Evolutionary conservation across 495 filamentous ascomycete genomes (phyloP), one percentile per base, ranked within the genome.

Genomic region (Penicillium odoratum): DNA sequence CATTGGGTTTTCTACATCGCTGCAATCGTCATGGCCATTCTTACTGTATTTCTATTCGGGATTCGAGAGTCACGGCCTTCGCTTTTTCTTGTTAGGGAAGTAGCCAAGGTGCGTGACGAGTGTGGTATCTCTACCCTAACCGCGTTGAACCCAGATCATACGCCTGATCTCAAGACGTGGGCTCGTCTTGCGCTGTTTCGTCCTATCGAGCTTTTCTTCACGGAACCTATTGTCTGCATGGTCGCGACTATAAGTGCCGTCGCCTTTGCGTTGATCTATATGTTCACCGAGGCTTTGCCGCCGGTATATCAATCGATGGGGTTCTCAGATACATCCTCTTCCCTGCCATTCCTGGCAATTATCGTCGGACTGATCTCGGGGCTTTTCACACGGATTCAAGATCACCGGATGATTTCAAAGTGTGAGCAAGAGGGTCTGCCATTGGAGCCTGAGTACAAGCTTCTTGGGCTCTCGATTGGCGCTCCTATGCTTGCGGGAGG

Each of bases 221-320:
- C 74, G 0, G 76, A 81, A 51, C 77, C 77, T 0, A 75, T 81
- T 36, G 78, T 65, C 4, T 74, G 69, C 49, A 43, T 72, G n/a
- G 68, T 74, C 8, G 58, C 74, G 0, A 45, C 61, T 21, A 68
- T 73, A 62, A 66, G 56, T 26, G 72, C 74, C 18, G 58, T 71
- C 9, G 71, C 71, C 10, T 73, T 68, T 42, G 73, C 59, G 0
- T 52, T 78, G 31, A 68, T 79, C 13, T 81, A 79, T 42, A 69
- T 79, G 26, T 78, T 80, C 59, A 77, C 78, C 1, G 78, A 81
- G 60, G 70, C 73, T 2, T 48, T 80, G 0, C 62, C 67, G 0
- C 61, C 28, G 2, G 66, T 81, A 3, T 83, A 78, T 56, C 33
- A 61, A 5, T 49, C 62, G 1, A 71, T 74, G 50, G 74, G 71